A percentile compares a stretch with the other conserved stretches of the same genome.
Conservation (phyloP, 148 eudicot species). For the Linanthus parryae region DNA sequence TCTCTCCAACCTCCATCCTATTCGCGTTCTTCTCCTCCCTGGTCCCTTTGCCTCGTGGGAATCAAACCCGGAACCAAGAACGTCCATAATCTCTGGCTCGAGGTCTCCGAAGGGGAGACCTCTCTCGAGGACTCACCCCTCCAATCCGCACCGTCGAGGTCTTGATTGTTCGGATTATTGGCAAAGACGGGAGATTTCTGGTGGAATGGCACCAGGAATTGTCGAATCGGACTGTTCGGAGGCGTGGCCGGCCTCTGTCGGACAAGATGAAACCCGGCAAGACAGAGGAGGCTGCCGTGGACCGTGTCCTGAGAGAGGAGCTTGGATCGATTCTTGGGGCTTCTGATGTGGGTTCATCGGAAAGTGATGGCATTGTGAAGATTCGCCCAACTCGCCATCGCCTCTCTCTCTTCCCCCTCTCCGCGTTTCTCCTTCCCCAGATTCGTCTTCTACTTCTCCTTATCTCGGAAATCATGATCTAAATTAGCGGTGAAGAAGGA, state of each 20-base stretch:
- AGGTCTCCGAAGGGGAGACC: constrained; percentile 75
- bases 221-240: constrained; percentile 60
- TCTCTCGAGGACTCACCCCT: constrained; percentile 51
- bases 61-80: constrained; percentile 86
- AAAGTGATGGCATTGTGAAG: constrained; percentile 23
- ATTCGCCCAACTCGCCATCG: too few relatives aligned
- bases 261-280: constrained; percentile 78
- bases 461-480: too few relatives aligned
- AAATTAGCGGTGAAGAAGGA: too few relatives aligned
- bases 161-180: constrained; percentile 37
- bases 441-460: too few relatives aligned
- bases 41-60: constrained; percentile 77
- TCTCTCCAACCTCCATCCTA: constrained; percentile 83
- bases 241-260: constrained; percentile 47
- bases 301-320: constrained; percentile 71
- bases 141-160: constrained; percentile 76
- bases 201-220: constrained; percentile 77
- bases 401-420: too few relatives aligned
- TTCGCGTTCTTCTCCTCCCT: constrained; percentile 54
- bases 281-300: constrained; percentile 51
- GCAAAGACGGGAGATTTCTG: constrained; percentile 17
- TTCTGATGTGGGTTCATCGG: constrained; percentile 3
- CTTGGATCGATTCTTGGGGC: constrained; percentile 57
- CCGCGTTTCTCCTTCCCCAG: too few relatives aligned
- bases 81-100: constrained; percentile 85